Percentiles rank a stretch among this genome's conserved stretches.
phyloP scores from a whole-genome alignment of 2,329 filamentous ascomycete genomes.

The Stachybotrys chlorohalonatus region DNA sequence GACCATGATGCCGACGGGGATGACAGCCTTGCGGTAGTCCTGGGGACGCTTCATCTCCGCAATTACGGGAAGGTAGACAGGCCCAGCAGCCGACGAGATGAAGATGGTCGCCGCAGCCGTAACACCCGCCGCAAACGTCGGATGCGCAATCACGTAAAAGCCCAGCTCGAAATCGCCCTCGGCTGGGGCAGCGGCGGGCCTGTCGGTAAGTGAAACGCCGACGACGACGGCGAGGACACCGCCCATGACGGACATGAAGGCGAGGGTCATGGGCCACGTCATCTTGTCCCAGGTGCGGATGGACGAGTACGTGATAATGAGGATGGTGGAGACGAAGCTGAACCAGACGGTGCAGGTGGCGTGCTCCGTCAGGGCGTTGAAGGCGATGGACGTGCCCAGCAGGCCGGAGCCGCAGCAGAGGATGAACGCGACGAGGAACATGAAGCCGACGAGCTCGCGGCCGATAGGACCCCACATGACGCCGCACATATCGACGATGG shows the following conservation, averaged over 20 bases:
- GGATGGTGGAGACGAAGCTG: conserved; percentile 12
- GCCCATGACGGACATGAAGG: conserved; percentile 43
- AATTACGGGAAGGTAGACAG: conserved; percentile 32
- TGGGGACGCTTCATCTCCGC: conserved; percentile 36
- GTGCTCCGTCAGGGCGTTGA: conserved; percentile 16
- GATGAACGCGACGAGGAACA: conserved; percentile 14
- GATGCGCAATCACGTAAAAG: conserved; percentile 38
- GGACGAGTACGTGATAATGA: conserved; percentile 12
- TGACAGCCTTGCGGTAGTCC: conserved; percentile 14
- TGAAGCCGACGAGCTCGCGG: conserved; percentile 12
- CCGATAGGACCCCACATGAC: conserved; percentile 13
- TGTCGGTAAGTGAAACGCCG: conserved; percentile 35
- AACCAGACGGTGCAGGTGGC: conserved; percentile 16
- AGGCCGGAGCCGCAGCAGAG: conserved; percentile 11
- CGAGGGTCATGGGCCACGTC: conserved; percentile 40
- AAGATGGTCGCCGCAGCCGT: conserved; percentile 45
- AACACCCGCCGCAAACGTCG: conserved; percentile 45
- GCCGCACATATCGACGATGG: conserved; percentile 13
- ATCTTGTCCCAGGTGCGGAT: conserved; percentile 39
- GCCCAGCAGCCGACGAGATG: conserved; percentile 36
- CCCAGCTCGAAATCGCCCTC: conserved; percentile 46
- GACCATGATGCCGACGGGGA: conserved; percentile 13
- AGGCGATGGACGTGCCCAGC: conserved; percentile 5
- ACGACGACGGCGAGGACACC: conserved; percentile 45
- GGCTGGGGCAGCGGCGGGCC: conserved; percentile 46